These are phyloP conservation scores for Phascolomyces articulosus DNA, from an alignment of 371 early-diverging fungal species.

Conservation along the genomic window DNA sequence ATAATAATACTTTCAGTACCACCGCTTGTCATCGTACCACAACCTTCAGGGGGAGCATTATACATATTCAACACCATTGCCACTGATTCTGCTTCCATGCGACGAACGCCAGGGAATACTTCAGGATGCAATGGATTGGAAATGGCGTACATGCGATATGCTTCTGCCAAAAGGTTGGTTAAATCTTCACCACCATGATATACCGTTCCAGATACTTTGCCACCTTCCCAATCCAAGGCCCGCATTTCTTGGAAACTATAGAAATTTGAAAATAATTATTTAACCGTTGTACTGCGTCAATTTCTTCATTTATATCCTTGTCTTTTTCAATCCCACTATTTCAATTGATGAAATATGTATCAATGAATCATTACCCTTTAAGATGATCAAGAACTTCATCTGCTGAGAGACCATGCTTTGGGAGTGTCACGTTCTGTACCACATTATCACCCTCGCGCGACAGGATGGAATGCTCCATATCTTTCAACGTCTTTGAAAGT, in stretches of 20 bases:
- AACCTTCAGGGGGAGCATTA: conserved; percentile 75
- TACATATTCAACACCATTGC: conserved; percentile 89
- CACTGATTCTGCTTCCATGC: conserved; percentile 95
- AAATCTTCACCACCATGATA: conserved; percentile 91
- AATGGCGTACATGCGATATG: conserved; percentile 83
- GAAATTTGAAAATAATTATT: neutral
- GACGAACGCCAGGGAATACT: conserved; percentile 93
- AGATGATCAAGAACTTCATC: conserved; percentile 63
- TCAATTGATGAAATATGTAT: too few species aligned
- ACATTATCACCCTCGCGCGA: conserved; percentile 64
- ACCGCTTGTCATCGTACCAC: conserved; percentile 91
- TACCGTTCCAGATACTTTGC: conserved; percentile 89
- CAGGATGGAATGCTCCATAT: conserved; percentile 77
- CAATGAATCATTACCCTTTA: conserved; percentile 40
- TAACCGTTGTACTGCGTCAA: neutral
- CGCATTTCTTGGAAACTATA: conserved; percentile 43
- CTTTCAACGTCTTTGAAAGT: conserved; percentile 69
- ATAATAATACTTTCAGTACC: conserved; percentile 95
- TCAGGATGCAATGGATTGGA: conserved; percentile 96
- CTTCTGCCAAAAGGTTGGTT: conserved; percentile 73
- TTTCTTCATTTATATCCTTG: neutral
- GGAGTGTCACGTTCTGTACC: conserved; percentile 63
- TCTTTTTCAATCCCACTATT: neutral
- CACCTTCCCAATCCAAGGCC: conserved; percentile 82
- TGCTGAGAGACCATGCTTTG: conserved; percentile 66